phyloP scores from a whole-genome alignment of 2,329 filamentous ascomycete genomes.

The Massarina eburnea region DNA sequence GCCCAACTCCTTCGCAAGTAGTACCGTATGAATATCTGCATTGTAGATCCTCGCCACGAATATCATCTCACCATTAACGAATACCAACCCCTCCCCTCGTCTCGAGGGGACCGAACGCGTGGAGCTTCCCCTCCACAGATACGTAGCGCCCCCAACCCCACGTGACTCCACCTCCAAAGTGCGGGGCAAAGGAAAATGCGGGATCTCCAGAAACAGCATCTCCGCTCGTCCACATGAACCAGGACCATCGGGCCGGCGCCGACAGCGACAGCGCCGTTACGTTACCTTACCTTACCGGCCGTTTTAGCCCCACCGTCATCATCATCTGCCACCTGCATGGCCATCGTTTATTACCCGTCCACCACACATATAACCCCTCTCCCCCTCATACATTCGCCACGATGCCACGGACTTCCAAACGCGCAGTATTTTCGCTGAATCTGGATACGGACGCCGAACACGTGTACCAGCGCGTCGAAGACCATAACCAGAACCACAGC shows the following conservation, averaged over 20 bases:
- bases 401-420: constrained; percentile 29
- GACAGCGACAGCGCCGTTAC: neutral
- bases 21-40: no score
- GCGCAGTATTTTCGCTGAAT: constrained; percentile 42
- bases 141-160: no score
- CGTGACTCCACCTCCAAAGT: no score
- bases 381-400: constrained; percentile 4
- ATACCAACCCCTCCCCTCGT: no score
- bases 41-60: no score
- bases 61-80: no score
- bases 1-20: no score
- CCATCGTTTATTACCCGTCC: constrained; percentile 13
- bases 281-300: no score
- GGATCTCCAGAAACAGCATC: constrained; percentile 1
- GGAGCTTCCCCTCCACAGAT: no score
- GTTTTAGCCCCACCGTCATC: neutral
- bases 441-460: constrained; percentile 44
- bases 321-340: constrained; percentile 7
- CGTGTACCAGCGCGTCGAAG: constrained; percentile 40
- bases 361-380: constrained; percentile 14
- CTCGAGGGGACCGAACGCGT: no score
- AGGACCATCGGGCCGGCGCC: constrained; percentile 4
- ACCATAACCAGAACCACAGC: constrained; percentile 34
- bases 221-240: constrained; percentile 1
- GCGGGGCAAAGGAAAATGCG: neutral